Percentiles rank a stretch among this genome's conserved stretches.
Conservation (phyloP, 768 basidiomycete species). For the Hortiboletus flavorubellus region DNA sequence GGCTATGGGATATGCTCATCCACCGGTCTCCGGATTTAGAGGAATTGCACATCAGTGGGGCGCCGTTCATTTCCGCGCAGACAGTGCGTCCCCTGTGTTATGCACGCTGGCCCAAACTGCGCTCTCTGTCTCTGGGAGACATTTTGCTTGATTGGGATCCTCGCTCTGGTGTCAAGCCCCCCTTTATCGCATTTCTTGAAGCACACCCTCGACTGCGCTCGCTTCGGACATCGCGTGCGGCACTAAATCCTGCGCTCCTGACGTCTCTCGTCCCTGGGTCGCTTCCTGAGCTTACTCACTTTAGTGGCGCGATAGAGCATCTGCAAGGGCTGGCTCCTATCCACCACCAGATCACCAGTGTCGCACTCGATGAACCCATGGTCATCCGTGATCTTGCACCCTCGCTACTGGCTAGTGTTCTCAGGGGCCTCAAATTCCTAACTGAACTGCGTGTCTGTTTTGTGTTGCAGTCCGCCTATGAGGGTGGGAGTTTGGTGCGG, state of each 20-base stretch:
- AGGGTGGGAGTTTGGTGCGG: slow-evolving; percentile 66
- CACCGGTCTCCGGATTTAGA: slow-evolving; percentile 61
- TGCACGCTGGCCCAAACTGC: slow-evolving; percentile 67
- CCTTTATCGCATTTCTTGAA: slow-evolving; percentile 67
- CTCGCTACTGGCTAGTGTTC: slow-evolving; percentile 54
- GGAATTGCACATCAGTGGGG: slow-evolving; percentile 48
- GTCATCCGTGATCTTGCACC: slow-evolving; percentile 66
- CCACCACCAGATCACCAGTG: slow-evolving; percentile 47
- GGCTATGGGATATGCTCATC: slow-evolving; percentile 70
- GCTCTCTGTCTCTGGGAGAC: slow-evolving; percentile 60
- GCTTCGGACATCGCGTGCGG: slow-evolving; percentile 51
- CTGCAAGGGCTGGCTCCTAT: slow-evolving; percentile 55
- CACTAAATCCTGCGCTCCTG: slow-evolving; percentile 52
- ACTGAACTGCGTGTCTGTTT: slow-evolving; percentile 62
- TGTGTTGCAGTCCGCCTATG: slow-evolving; percentile 69
- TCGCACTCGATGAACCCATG: slow-evolving; percentile 64
- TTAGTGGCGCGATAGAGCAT: slow-evolving; percentile 66
- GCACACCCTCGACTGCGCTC: slow-evolving; percentile 53
- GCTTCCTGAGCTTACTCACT: slow-evolving; percentile 50
- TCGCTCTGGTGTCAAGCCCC: slow-evolving; percentile 43
- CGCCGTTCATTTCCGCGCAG: slow-evolving; percentile 38
- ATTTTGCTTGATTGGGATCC: slow-evolving; percentile 56
- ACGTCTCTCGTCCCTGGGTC: slow-evolving; percentile 43
- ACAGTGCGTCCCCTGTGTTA: slow-evolving; percentile 49
- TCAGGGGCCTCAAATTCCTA: slow-evolving; percentile 53